Evolutionary conservation across 1,139 yeast species (phyloP), one percentile per base, ranked within the genome.

Genomic region (Geotrichum restrictum): DNA sequence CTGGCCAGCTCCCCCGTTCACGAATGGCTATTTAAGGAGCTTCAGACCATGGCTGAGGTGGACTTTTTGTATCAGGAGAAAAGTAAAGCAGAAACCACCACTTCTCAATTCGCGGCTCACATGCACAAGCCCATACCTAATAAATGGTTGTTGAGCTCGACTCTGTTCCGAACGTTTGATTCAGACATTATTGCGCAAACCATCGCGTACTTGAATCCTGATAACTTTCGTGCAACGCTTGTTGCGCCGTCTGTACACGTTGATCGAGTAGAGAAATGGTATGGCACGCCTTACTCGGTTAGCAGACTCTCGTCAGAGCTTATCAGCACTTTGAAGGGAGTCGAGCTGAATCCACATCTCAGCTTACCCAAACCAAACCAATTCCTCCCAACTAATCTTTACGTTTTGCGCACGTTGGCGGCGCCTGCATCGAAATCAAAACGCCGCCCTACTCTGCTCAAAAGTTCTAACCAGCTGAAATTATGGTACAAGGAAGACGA

Each of bases 401-500:
- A 34, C 62, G 74, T 75, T 1, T 82, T 88, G 6, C 73, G 72
- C 29, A 76, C 74, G 56, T 65, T 70, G 44, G 76, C 75, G 40
- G 66, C 67, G 8, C 59, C 63, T 19, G 66, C 67, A 10, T 59
- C 63, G 19, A 66, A 64, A 32, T 74, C 77, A 7, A 58, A 68
- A 16, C 71, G 69, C 51, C 72, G 73, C 45, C 89, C 89, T 2
- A 62, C 69, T 16, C 66, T 84, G 43, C 64, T 83, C 49, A 59
- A 71, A 56, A 67, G 73, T 29, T 71, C 71, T 45, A 64, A 71
- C 1, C 68, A 65, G 45, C 64, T 75, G 38, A 80, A 75, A 61
- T 73, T 88, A 36, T 93, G 98, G 98, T 88, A 77, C 68, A 93
- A 91, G 66, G 85, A 85, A 63, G 97, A 93, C 70, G 96, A 93